Evolutionary conservation across 345 rosid genomes (phyloP), one percentile per base, ranked within the genome.

Genomic region (Passiflora organensis): DNA sequence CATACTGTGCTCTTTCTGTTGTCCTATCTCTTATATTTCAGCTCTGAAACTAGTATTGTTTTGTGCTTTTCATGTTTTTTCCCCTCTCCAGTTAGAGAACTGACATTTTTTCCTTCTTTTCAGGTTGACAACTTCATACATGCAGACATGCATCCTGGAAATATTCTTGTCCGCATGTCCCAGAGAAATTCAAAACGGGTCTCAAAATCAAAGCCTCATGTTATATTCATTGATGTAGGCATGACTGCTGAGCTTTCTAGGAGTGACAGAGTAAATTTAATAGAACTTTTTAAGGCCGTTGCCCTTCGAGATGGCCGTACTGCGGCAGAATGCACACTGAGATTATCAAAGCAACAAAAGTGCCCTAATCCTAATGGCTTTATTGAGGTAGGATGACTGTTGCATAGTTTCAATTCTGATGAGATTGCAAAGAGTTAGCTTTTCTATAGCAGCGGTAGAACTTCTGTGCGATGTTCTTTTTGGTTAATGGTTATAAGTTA

Each of bases 101-200:
- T 39, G 41, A 5, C 48, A 21, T 28, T 28, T 28, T 14, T 44
- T 55, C 15, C 60, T 45, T 68, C 25, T 58, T 62, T 74, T 65
- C 83, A 94, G 99, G 96, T 89, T 48, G 99, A 94, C 72, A 89
- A 94, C 75, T 94, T 94, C 64, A 82, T 94, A 56, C 99, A 94
- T 51, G 99, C 99, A 4, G 97, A 94, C 76, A 87, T 94, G 99
- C 97, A 94, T 82, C 97, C 99, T 14, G 97, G 97, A 39, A 94
- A 94, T 58, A 94, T 94, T 67, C 91, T 89, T 54, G 97, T 94
- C 39, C 78, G 96, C 48, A 77, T 83, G 72, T 14, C 85, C 52
- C 73, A 76, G 39, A 76, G 53, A 65, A 81, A 78, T 60, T 54
- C 84, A 55, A 87, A 80, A 66, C 77, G 74, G 56, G 69, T 85